phyloP scores from a whole-genome alignment of 2,329 filamentous ascomycete species.

The Alternaria dauci region DNA sequence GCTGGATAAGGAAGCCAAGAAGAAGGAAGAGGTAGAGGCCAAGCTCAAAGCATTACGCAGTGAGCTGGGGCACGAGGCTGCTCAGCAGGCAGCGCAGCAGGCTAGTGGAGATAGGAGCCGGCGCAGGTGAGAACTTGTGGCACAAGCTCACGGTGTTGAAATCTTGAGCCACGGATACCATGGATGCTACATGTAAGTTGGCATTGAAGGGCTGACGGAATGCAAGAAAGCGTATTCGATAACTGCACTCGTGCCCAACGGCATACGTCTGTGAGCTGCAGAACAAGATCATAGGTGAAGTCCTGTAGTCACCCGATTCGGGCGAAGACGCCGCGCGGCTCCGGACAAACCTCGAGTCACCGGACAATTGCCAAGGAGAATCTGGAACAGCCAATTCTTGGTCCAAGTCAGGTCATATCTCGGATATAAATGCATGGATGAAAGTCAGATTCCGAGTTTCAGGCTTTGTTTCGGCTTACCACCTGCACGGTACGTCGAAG shows the following conservation, averaged over 20 bases:
- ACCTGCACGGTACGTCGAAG: not conserved
- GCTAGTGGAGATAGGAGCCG: constrained; percentile 49
- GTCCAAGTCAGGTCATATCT: not conserved
- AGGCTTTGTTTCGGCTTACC: not conserved
- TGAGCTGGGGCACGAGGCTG: constrained; percentile 47
- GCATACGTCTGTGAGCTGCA: not conserved
- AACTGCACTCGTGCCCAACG: not conserved
- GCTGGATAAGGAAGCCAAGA: constrained; percentile 42
- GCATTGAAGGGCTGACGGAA: not conserved
- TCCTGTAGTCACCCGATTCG: not conserved
- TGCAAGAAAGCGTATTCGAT: not conserved
- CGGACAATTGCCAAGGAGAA: not conserved
- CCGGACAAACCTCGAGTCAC: not conserved
- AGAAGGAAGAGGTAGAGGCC: constrained; percentile 42
- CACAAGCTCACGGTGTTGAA: not conserved
- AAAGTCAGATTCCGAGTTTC: not conserved
- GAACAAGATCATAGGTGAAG: not conserved
- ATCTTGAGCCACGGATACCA: not conserved
- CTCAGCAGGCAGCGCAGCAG: constrained; percentile 50
- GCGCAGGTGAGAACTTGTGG: constrained; percentile 36
- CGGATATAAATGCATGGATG: not conserved
- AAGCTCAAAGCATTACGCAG: constrained; percentile 42
- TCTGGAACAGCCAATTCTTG: not conserved
- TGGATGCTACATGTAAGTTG: not conserved
- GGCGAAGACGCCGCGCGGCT: not conserved